A percentile compares a stretch with the other conserved stretches of the same genome.
Conservation (phyloP, 345 rosid genomes). For the Pugionium dolabratum region DNA sequence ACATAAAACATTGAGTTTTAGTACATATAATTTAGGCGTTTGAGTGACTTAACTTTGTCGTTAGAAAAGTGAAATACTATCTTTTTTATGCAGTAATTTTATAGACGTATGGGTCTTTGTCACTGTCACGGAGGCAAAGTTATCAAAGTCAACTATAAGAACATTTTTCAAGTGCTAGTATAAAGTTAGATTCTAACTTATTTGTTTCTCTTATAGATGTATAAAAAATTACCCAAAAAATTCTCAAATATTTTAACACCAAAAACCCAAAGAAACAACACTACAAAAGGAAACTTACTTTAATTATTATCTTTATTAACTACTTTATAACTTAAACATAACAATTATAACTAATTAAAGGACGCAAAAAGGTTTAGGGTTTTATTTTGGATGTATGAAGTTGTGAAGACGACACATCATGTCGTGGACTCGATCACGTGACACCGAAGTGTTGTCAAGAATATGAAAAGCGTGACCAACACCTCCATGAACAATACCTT, state of each 20-base stretch:
- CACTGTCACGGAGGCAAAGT: slow-evolving; percentile 2
- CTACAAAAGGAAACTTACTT: no score
- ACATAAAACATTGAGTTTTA: no score
- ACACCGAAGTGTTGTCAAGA: slow-evolving; percentile 41
- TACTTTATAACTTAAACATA: no score
- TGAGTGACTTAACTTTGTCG: no score
- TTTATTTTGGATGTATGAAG: slow-evolving; percentile 45
- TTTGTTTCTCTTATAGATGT: background rate
- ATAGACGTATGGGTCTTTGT: slow-evolving; percentile 19
- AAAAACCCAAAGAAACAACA: background rate
- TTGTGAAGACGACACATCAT: slow-evolving; percentile 59
- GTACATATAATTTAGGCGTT: no score
- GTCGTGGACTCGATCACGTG: slow-evolving; percentile 56
- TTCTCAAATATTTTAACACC: no score
- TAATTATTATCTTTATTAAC: no score
- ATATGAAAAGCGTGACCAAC: slow-evolving; percentile 82
- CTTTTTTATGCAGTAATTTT: no score
- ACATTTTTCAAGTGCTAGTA: slow-evolving; percentile 15
- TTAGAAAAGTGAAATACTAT: no score
- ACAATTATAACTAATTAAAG: background rate
- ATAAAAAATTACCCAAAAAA: no score
- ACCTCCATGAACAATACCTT: slow-evolving; percentile 55
- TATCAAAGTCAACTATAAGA: slow-evolving; percentile 34
- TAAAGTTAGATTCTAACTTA: slow-evolving; percentile 24
- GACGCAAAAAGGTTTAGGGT: background rate